Base-by-base conservation (phyloP, 2,329 filamentous ascomycete genomes). In the Penicillium sp. region DNA sequence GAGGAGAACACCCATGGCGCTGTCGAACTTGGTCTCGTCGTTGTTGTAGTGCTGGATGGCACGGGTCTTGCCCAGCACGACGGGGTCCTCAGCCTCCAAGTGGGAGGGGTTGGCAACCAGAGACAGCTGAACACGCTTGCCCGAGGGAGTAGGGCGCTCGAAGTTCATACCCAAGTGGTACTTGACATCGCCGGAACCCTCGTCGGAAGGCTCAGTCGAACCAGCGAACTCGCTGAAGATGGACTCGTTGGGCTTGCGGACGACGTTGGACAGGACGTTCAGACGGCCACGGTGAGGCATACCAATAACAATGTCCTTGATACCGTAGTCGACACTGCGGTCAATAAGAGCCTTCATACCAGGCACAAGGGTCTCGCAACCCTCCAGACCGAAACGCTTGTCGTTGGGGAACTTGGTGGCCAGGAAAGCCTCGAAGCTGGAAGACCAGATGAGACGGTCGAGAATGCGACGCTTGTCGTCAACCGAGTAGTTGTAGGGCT, bases 131-230 rank as follows among this genome's bases (percentile, higher is more conserved):
- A 99, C 95, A 65, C 95, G 95, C 86, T 98, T 98, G 70, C 95
- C 95, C 44, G 94, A 98, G 59, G 95, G 95, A 10, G 95, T 99
- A 55, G 95, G 95, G 64, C 95, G 92, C 83, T 99, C 95, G 69
- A 99, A 99, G 84, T 99, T 99, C 95, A 99, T 99, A 75, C 95
- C 95, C 72, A 99, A 83, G 82, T 99, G 95, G 82, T 99, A 99
- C 81, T 99, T 99, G 79, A 99, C 95, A 77, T 99, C 95, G 71
- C 95, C 95, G 59, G 95, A 98, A 60, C 95, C 95, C 81, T 99
- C 94, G 69, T 98, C 95, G 68, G 91, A 90, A 56, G 91, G 91
- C 73, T 91, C 92, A 22, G 90, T 82, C 49, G 89, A 91, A 69
- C 95, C 95, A 63, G 91, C 90, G 73, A 99, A 99, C 78, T 99